Base-by-base conservation (phyloP, 768 basidiomycete species). In the Termitomyces sp. region DNA sequence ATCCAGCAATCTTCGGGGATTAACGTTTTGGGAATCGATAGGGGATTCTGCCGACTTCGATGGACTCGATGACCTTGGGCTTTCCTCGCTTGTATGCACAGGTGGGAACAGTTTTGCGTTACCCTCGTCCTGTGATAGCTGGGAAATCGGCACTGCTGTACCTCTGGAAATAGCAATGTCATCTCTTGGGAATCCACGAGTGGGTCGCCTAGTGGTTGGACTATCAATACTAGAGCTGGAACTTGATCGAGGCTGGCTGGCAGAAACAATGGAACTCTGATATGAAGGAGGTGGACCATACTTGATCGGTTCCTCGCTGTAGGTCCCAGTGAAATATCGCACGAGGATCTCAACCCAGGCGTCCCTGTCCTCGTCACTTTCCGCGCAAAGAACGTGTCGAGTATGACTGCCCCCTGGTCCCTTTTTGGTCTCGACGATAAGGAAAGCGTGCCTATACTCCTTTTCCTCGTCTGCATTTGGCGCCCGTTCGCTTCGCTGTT, bases 401-500 rank as follows among this genome's bases (percentile, higher is more conserved):
- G 88, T 78, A 65, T 83, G 84, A 49, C 83, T 79, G 18, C 85
- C 87, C 34, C 82, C 81, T 2, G 88, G 84, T 2, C 80, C 84
- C 61, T 83, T 88, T 72, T 85, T 90, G 20, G 85, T 85, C 70
- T 97, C 95, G 60, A 98, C 93, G 65, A 99, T 92, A 60, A 99
- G 84, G 74, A 99, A 98, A 1, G 97, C 97, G 68, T 99, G 97
- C 24, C 94, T 85, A 64, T 97, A 97, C 63, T 96, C 91, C 67
- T 92, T 92, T 64, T 97, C 94, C 54, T 94, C 93, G 60, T 90
- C 88, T 1, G 79, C 74, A 44, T 78, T 75, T 8, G 82, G 66
- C 59, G 75, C 69, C 61, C 74, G 80, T 39, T 80, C 70, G 42
- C 79, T 80, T 62, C 83, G 81, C 68, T 97, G 92, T 66, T 98